phyloP scores from a whole-genome alignment of 345 rosid genomes.

The Odontarrhena argentea region DNA sequence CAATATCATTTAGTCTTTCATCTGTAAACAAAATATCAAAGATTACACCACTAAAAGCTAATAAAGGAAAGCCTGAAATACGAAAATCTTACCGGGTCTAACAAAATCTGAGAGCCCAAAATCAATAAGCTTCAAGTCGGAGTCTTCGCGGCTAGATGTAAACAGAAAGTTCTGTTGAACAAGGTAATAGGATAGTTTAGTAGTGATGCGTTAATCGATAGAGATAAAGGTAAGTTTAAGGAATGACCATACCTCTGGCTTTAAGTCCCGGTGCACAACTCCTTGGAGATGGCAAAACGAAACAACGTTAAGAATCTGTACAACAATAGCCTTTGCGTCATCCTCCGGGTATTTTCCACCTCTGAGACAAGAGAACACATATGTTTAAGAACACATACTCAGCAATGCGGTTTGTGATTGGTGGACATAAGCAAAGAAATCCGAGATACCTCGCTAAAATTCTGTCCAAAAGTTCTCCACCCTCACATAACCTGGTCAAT shows the following conservation, averaged over 20 bases:
- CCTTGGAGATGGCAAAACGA: constrained; percentile 92
- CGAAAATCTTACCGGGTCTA: constrained; percentile 59
- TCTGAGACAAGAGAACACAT: constrained; percentile 42
- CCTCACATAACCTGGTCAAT: constrained; percentile 71
- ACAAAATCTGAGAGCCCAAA: constrained; percentile 89
- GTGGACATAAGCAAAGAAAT: background rate
- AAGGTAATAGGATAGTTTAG: constrained; percentile 13
- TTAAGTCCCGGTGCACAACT: constrained; percentile 83
- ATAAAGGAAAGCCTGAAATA: constrained; percentile 1
- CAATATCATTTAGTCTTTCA: constrained; percentile 81
- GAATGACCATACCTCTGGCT: constrained; percentile 68
- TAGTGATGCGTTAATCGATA: background rate
- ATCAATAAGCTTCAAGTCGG: constrained; percentile 78
- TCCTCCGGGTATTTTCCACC: constrained; percentile 84
- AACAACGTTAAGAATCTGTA: constrained; percentile 75
- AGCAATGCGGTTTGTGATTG: background rate
- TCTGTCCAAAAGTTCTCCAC: constrained; percentile 85
- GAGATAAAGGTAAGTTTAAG: background rate
- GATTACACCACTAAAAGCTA: background rate
- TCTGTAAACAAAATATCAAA: constrained; percentile 43
- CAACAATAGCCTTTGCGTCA: constrained; percentile 71
- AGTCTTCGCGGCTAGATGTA: constrained; percentile 60
- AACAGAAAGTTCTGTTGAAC: constrained; percentile 72
- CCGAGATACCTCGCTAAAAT: constrained; percentile 69
- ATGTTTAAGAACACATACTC: background rate